phyloP scores from a whole-genome alignment of 192 early-diverging fungal genomes.

The Entophlyctis helioformis region DNA sequence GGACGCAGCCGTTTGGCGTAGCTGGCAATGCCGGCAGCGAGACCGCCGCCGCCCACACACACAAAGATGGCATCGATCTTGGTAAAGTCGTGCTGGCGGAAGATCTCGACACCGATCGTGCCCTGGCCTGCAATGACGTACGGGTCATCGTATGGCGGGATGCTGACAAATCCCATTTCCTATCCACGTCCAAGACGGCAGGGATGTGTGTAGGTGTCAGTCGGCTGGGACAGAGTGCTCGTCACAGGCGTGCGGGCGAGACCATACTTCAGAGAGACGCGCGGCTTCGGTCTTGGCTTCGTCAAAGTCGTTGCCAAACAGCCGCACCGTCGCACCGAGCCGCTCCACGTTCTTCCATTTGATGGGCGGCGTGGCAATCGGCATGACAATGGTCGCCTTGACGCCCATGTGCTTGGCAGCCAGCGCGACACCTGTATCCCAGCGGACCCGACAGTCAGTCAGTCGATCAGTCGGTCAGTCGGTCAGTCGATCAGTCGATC shows the following conservation, averaged over 20 bases:
- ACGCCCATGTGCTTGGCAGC: slow-evolving; percentile 87
- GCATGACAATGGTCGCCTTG: slow-evolving; percentile 97
- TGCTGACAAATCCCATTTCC: slow-evolving; percentile 68
- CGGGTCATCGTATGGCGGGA: slow-evolving; percentile 97
- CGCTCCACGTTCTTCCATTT: slow-evolving; percentile 86
- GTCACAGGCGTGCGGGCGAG: no score
- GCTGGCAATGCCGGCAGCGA: slow-evolving; percentile 81
- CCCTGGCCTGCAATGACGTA: slow-evolving; percentile 99
- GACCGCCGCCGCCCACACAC: slow-evolving; percentile 85
- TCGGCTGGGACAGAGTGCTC: no score
- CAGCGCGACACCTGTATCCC: slow-evolving; percentile 74
- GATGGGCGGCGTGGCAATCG: slow-evolving; percentile 60
- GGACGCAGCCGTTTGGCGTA: slow-evolving; percentile 90
- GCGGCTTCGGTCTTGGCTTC: slow-evolving; percentile 82
- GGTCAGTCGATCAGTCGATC: no score
- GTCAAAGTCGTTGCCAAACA: slow-evolving; percentile 89
- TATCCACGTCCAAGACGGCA: no score
- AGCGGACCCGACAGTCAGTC: no score
- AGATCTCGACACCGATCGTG: slow-evolving; percentile 77
- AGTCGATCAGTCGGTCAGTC: no score
- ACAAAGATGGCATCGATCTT: slow-evolving; percentile 85
- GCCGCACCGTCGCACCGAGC: slow-evolving; percentile 79
- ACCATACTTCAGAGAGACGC: slow-evolving; percentile 45
- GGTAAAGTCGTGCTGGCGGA: slow-evolving; percentile 32
- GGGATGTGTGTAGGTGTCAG: no score